Conservation (phyloP, 2,329 filamentous ascomycete genomes). For the Sclerotinia subarctica region DNA sequence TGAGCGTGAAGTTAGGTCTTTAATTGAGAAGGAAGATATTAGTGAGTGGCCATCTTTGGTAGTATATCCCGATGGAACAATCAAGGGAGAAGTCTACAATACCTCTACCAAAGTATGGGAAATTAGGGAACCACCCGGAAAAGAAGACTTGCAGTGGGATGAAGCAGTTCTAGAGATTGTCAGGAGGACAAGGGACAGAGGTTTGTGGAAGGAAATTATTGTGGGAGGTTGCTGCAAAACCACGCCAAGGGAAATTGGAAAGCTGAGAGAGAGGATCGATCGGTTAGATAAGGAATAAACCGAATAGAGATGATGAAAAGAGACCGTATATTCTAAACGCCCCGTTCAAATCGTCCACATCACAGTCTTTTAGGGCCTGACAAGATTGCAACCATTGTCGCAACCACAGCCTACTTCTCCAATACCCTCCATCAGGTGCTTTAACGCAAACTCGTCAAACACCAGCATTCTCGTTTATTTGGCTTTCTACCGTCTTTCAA, state of each 20-base stretch:
- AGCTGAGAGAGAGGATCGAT: constrained; percentile 33
- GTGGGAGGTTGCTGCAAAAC: constrained; percentile 49
- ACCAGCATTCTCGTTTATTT: not conserved
- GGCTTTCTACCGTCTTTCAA: not conserved
- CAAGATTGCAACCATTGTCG: not conserved
- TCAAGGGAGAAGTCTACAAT: constrained; percentile 65
- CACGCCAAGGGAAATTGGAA: constrained; percentile 37
- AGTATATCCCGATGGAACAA: constrained; percentile 65
- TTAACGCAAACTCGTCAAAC: not conserved
- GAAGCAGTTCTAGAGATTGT: constrained; percentile 40
- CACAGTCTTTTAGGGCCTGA: not conserved
- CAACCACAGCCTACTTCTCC: not conserved
- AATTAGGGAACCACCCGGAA: constrained; percentile 25
- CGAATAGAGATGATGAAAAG: not conserved
- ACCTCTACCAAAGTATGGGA: constrained; percentile 61
- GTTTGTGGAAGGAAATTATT: constrained; percentile 39
- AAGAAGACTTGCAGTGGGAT: constrained; percentile 38
- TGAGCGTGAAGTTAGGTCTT: constrained; percentile 46
- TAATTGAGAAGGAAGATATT: constrained; percentile 41
- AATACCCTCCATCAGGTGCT: not conserved
- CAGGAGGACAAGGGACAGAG: constrained; percentile 30
- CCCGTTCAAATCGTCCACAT: not conserved
- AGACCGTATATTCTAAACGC: not conserved
- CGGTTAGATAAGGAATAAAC: constrained; percentile 5
- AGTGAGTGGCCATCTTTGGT: constrained; percentile 53